These are phyloP conservation scores for Glarea lozoyensis DNA, from an alignment of 495 filamentous ascomycete genomes.

Conservation along the genomic window DNA sequence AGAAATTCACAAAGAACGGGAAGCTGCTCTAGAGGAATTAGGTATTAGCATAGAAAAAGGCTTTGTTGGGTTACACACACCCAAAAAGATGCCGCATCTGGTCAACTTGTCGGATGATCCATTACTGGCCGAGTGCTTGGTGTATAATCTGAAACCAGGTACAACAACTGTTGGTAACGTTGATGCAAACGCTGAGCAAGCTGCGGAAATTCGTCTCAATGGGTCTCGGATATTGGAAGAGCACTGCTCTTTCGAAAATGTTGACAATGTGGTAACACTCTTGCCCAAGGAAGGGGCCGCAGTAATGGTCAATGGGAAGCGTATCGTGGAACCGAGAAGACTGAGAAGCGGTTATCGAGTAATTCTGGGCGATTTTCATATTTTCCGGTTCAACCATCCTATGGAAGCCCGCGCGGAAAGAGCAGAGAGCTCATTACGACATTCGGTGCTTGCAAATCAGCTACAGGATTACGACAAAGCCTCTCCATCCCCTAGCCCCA, in stretches of 20 bases:
- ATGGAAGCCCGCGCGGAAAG: conserved; percentile 91
- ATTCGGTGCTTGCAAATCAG: conserved; percentile 79
- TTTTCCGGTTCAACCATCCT: conserved; percentile 97
- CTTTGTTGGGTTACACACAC: conserved; percentile 88
- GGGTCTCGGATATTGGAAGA: conserved; percentile 86
- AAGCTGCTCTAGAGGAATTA: conserved; percentile 89
- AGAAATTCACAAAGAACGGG: conserved; percentile 93
- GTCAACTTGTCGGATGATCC: conserved; percentile 98
- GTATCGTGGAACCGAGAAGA: conserved; percentile 71
- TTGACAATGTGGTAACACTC: conserved; percentile 83
- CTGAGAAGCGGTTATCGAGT: conserved; percentile 89
- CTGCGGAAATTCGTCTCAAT: conserved; percentile 85
- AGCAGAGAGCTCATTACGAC: conserved; percentile 80
- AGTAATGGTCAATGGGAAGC: conserved; percentile 94
- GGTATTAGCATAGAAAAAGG: conserved; percentile 99
- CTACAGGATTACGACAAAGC: conserved; percentile 41
- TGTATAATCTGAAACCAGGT: conserved; percentile 97
- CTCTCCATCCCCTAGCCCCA: conserved; percentile 48
- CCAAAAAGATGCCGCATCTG: conserved; percentile 98
- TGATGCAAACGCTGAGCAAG: conserved; percentile 63
- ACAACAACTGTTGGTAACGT: conserved; percentile 90
- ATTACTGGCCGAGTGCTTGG: conserved; percentile 87
- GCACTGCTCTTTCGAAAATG: conserved; percentile 89
- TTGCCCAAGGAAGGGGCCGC: conserved; percentile 83
- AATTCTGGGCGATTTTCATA: conserved; percentile 97